Percentiles rank a stretch among this genome's conserved stretches.
Conservation (phyloP, 177 flowering plant genomes). For the Vitis hybrid region DNA sequence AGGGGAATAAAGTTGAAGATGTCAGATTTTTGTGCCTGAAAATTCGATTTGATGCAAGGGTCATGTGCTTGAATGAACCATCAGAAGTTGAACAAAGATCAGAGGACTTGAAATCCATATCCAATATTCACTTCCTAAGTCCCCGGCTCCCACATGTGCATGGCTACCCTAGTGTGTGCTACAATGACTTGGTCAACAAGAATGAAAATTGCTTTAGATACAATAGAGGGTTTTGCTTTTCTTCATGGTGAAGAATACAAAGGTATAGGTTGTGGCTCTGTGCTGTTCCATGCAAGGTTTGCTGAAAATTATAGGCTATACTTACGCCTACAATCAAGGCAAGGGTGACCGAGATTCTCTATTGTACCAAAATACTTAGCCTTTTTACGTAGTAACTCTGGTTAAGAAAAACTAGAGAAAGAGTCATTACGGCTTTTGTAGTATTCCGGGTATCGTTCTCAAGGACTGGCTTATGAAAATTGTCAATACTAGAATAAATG, state of each 20-base stretch:
- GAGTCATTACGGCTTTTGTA: too few relatives aligned
- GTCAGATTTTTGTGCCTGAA: conserved; percentile 91
- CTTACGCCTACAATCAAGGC: not conserved
- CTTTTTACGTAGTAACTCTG: too few relatives aligned
- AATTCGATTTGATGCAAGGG: conserved; percentile 76
- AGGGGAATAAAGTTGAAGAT: conserved; percentile 90
- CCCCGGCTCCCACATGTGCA: too few relatives aligned
- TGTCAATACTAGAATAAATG: too few relatives aligned
- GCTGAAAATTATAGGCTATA: conserved; percentile 20
- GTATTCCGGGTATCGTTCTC: too few relatives aligned
- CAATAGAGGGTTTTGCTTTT: not conserved
- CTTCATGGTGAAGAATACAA: conserved; percentile 10
- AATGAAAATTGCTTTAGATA: too few relatives aligned
- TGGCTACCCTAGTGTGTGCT: too few relatives aligned
- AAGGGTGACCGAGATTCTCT: too few relatives aligned
- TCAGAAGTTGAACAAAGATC: conserved; percentile 35
- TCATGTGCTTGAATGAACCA: conserved; percentile 65
- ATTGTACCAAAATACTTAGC: too few relatives aligned
- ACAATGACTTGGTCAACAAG: too few relatives aligned
- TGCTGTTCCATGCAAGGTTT: conserved; percentile 22
- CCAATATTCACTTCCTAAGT: conserved; percentile 59
- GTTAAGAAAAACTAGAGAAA: too few relatives aligned
- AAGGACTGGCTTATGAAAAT: too few relatives aligned
- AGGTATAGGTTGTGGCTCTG: conserved; percentile 12
- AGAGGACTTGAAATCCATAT: conserved; percentile 59